phyloP scores from a whole-genome alignment of 805 yeast genomes.

The Komagataella populi region DNA sequence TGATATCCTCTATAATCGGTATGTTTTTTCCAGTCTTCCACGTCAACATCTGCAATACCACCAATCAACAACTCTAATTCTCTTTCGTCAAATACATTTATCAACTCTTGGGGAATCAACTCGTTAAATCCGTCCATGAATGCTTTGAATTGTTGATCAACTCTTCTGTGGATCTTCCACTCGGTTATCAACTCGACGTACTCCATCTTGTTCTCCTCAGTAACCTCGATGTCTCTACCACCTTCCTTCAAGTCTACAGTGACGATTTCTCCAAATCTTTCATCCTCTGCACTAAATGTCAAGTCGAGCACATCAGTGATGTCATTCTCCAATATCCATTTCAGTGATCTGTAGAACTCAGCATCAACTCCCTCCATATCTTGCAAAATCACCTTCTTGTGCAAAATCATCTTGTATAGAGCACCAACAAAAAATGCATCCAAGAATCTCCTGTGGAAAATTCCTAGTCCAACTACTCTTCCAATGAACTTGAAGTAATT shows the following conservation, averaged over 20 bases:
- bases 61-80: constrained; percentile 94
- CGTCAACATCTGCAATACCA: constrained; percentile 95
- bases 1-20: constrained; percentile 98
- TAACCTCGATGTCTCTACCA: constrained; percentile 83
- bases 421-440: constrained; percentile 99
- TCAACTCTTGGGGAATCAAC: constrained; percentile 91
- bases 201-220: constrained; percentile 89
- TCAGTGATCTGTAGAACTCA: constrained; percentile 85
- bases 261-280: constrained; percentile 86
- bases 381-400: constrained; percentile 85
- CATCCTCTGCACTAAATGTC: constrained; percentile 79
- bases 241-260: constrained; percentile 81
- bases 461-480: constrained; percentile 95
- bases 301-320: constrained; percentile 78
- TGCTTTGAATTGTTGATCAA: constrained; percentile 91
- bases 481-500: constrained; percentile 97
- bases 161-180: constrained; percentile 90
- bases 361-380: constrained; percentile 99
- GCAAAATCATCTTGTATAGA: constrained; percentile 92
- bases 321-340: constrained; percentile 93
- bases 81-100: constrained; percentile 94
- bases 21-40: constrained; percentile 98
- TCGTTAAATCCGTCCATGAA: constrained; percentile 97
- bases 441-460: constrained; percentile 93
- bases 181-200: constrained; percentile 90